Percentiles rank a stretch among this genome's conserved stretches.
Conservation (phyloP, 352 stramenopile species). For the Phytopythium vexans region DNA sequence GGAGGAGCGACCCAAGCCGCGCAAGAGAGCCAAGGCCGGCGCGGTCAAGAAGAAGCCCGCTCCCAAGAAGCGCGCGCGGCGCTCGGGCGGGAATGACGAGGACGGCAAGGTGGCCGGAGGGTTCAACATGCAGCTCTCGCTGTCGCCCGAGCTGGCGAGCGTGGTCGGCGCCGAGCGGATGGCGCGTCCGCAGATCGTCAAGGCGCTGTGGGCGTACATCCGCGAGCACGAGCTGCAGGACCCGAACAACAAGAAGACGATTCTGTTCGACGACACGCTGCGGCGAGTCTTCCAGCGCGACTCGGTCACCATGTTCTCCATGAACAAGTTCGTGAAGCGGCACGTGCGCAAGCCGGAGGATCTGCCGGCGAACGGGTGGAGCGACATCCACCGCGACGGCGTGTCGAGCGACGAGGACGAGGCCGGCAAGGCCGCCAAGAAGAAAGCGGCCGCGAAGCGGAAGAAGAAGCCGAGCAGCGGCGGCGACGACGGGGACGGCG, state of each 20-base stretch:
- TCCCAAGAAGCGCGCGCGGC: conserved; percentile 57
- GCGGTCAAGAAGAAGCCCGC: conserved; percentile 54
- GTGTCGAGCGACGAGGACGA: conserved; percentile 81
- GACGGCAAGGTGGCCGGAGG: conserved; percentile 31
- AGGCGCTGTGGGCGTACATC: conserved; percentile 97
- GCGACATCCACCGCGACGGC: conserved; percentile 70
- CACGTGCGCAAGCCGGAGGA: conserved; percentile 77
- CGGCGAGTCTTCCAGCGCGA: conserved; percentile 75
- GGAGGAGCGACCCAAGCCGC: conserved; percentile 9
- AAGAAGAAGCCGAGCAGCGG: conserved; percentile 39
- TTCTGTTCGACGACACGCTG: conserved; percentile 89
- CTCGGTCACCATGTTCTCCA: conserved; percentile 86
- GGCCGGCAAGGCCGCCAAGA: conserved; percentile 54
- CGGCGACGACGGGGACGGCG: conserved; percentile 32
- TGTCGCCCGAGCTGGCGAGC: conserved; percentile 73
- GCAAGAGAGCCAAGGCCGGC: conserved; percentile 22
- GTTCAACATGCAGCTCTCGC: conserved; percentile 75
- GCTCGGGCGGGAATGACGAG: conserved; percentile 15
- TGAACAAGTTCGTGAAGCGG: conserved; percentile 89
- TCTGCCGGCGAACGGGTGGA: conserved; percentile 60
- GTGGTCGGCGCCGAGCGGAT: conserved; percentile 86
- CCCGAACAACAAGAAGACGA: conserved; percentile 92
- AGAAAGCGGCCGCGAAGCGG: conserved; percentile 53
- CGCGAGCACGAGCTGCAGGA: conserved; percentile 94
- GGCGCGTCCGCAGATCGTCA: conserved; percentile 92